A percentile compares a stretch with the other conserved stretches of the same genome.
phyloP scores from a whole-genome alignment of 371 early-diverging fungal genomes.

The Quaeritorhiza haematococci region DNA sequence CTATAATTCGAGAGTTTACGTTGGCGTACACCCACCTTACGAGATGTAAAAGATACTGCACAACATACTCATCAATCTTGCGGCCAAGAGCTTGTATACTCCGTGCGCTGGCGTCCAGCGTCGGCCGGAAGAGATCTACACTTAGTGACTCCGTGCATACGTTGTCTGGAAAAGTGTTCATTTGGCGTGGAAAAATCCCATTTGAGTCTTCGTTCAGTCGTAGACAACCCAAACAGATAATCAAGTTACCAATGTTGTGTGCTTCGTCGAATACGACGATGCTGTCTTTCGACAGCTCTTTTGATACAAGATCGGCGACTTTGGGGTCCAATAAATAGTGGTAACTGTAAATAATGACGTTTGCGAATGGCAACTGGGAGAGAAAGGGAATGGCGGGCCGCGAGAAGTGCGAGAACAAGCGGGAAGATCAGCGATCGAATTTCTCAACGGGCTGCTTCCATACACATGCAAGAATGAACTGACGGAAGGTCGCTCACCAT shows the following conservation, averaged over 20 bases:
- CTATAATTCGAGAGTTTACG: conserved; percentile 12
- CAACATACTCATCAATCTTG: conserved; percentile 62
- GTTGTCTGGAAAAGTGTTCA: conserved; percentile 64
- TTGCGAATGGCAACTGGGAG: conserved; percentile 83
- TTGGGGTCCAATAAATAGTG: conserved; percentile 99
- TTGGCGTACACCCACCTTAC: too few species aligned
- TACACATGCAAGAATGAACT: not conserved
- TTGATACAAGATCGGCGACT: conserved; percentile 94
- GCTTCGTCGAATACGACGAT: conserved; percentile 99
- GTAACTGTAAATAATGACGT: conserved; percentile 98
- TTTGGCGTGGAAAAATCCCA: conserved; percentile 1
- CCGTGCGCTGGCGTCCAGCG: conserved; percentile 83
- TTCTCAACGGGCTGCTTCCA: not conserved
- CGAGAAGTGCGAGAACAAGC: not conserved
- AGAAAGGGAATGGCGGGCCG: too few species aligned
- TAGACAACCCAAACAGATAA: not conserved
- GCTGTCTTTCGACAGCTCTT: conserved; percentile 87
- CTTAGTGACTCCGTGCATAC: conserved; percentile 98
- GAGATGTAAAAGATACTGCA: not conserved
- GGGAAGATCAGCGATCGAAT: not conserved
- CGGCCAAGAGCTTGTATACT: conserved; percentile 68
- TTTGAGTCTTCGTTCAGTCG: not conserved
- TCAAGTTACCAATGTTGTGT: conserved; percentile 92
- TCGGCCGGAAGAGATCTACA: conserved; percentile 86
- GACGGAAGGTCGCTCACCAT: conserved; percentile 45